phyloP scores from a whole-genome alignment of 1,139 yeast genomes.

The Suhomyces guaymorum region DNA sequence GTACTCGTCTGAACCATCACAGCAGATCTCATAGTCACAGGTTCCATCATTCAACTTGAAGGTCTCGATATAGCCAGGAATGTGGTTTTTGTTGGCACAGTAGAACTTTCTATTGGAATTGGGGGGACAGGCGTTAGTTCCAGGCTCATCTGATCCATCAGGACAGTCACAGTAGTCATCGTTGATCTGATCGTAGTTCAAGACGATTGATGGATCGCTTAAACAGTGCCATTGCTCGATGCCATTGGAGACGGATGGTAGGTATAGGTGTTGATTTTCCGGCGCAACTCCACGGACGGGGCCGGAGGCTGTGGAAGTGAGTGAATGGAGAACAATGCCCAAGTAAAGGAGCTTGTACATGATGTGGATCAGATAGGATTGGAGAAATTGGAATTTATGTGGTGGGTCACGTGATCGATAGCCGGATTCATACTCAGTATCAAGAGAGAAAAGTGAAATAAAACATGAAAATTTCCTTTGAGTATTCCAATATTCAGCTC shows the following conservation, averaged over 20 bases:
- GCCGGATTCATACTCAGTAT: background rate
- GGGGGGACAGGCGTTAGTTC: conserved; percentile 77
- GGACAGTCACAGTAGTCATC: conserved; percentile 96
- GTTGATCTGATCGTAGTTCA: conserved; percentile 66
- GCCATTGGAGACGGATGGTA: conserved; percentile 45
- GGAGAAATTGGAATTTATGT: background rate
- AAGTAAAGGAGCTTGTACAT: background rate
- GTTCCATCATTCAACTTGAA: conserved; percentile 82
- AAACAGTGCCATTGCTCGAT: conserved; percentile 66
- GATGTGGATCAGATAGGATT: no score
- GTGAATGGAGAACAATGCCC: conserved; percentile 1
- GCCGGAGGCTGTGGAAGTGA: background rate
- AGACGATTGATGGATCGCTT: conserved; percentile 57
- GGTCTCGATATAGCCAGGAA: conserved; percentile 56
- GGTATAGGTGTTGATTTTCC: conserved; percentile 48
- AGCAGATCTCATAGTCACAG: conserved; percentile 86
- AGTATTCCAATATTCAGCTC: no score
- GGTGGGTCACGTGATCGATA: background rate
- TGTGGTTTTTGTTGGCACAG: conserved; percentile 76
- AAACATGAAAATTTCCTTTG: no score
- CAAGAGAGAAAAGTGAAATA: no score
- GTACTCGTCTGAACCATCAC: conserved; percentile 93
- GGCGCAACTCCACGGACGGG: conserved; percentile 29
- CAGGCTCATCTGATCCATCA: conserved; percentile 97
- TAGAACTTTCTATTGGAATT: conserved; percentile 53